Percentiles rank a stretch among this genome's conserved stretches.
phyloP scores from a whole-genome alignment of 1,284 basidiomycete species.

The Sphaerobolus stellatus region DNA sequence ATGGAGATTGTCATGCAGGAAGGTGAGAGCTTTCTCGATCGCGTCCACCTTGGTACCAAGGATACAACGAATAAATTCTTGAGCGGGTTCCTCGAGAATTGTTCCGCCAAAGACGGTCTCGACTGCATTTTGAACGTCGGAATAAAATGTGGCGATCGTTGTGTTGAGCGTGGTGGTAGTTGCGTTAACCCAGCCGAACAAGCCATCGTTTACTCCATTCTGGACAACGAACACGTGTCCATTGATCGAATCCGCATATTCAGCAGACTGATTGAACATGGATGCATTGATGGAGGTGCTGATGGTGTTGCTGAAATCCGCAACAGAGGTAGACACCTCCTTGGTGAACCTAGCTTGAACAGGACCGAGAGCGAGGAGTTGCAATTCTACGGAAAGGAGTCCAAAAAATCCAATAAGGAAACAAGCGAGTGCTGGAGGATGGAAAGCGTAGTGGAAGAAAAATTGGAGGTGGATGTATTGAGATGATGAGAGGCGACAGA shows the following conservation, averaged over 20 bases:
- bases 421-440: conserved; percentile 85
- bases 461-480: conserved; percentile 69
- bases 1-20: conserved; percentile 85
- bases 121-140: conserved; percentile 70
- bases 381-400: conserved; percentile 83
- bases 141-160: conserved; percentile 74
- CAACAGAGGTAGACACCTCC: conserved; percentile 57
- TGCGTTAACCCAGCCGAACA: conserved; percentile 94
- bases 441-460: conserved; percentile 87
- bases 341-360: conserved; percentile 63
- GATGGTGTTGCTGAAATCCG: conserved; percentile 70
- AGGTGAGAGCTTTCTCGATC: conserved; percentile 86
- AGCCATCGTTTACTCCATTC: conserved; percentile 74
- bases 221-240: conserved; percentile 66
- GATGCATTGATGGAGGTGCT: conserved; percentile 75
- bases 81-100: conserved; percentile 76
- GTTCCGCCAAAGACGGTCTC: conserved; percentile 77
- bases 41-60: conserved; percentile 87
- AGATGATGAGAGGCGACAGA: conserved; percentile 53
- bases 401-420: conserved; percentile 90
- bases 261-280: conserved; percentile 75
- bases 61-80: conserved; percentile 86
- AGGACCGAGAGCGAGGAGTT: conserved; percentile 74
- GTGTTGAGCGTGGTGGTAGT: conserved; percentile 86
- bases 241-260: conserved; percentile 80